Evolutionary conservation across 2,329 filamentous ascomycete genomes (phyloP).

Genomic region (Aspergillus versicolor): DNA sequence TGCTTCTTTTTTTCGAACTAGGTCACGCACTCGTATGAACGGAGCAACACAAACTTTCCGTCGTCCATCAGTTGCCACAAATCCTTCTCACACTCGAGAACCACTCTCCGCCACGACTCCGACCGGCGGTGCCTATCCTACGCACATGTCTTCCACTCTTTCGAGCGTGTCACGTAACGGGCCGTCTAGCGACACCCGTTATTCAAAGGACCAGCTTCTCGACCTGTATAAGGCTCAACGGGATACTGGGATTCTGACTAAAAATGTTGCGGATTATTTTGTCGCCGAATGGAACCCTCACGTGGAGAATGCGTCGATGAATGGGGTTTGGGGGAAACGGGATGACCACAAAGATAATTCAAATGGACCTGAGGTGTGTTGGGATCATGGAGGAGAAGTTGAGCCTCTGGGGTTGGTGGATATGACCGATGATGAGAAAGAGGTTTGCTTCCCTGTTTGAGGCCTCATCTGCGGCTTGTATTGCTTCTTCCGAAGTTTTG

Average conservation of each 20-base stretch:
- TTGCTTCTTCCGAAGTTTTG: slow-evolving; percentile 3
- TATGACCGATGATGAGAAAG: slow-evolving; percentile 67
- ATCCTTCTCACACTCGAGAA: slow-evolving; percentile 48
- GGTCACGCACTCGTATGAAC: slow-evolving; percentile 62
- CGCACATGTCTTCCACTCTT: slow-evolving; percentile 56
- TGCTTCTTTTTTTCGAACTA: slow-evolving; percentile 26
- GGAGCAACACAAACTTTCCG: slow-evolving; percentile 68
- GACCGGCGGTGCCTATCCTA: slow-evolving; percentile 55
- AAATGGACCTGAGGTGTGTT: slow-evolving; percentile 87
- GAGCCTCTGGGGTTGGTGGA: slow-evolving; percentile 71
- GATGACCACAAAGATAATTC: slow-evolving; percentile 71
- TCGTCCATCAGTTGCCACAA: slow-evolving; percentile 60
- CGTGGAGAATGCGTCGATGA: slow-evolving; percentile 62
- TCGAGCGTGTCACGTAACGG: slow-evolving; percentile 52
- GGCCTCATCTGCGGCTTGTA: slow-evolving; percentile 1
- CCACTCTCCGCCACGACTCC: slow-evolving; percentile 40
- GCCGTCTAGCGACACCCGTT: slow-evolving; percentile 59
- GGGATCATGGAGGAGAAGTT: slow-evolving; percentile 71
- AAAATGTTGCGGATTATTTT: slow-evolving; percentile 67
- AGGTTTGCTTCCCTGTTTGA: slow-evolving; percentile 45
- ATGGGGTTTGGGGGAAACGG: slow-evolving; percentile 72
- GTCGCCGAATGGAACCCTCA: slow-evolving; percentile 77
- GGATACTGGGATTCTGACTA: slow-evolving; percentile 54
- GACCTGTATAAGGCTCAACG: slow-evolving; percentile 66
- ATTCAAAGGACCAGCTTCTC: slow-evolving; percentile 76